Base-by-base conservation (phyloP, 1,284 basidiomycete genomes). In the Coniferiporia sulphurascens region DNA sequence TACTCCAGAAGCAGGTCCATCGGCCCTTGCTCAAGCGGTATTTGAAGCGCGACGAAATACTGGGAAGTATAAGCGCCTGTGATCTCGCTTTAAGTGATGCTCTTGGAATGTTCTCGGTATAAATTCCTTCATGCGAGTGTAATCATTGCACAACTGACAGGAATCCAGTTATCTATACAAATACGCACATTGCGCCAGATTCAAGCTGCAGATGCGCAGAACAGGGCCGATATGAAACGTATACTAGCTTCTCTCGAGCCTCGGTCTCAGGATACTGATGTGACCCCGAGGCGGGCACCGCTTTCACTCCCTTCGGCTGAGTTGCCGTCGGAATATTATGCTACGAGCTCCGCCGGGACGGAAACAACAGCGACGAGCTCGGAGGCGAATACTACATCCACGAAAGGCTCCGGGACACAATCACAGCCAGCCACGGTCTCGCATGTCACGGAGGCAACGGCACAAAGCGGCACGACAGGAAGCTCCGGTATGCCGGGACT, bases 1-100 rank as follows among this genome's bases (percentile, higher is more conserved):
- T 89, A 64, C 76, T 89, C 17, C 67, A 78, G 60, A 84, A 82
- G 62, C 84, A 88, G 63, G 76, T 78, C 9, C 78, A 81, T 54
- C 74, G 87, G 1, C 86, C 89, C 0, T 92, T 91, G 73, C 70
- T 93, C 63, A 91, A 90, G 72, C 79, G 88, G 1, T 92, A 91
- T 69, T 76, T 91, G 52, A 86, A 85, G 68, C 80, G 88, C 41
- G 85, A 89, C 43, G 87, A 92, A 64, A 87, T 89, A 48, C 70
- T 78, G 19, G 73, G 74, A 21, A 80, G 80, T 54, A 81, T 89
- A 41, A 63, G 68, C 6, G 75, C 70, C 1, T 89, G 86, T 62
- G 78, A 85, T 65, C 74, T 73, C 1, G 72, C 71, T 4, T 75
- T 89, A 9, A 74, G 72, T 1, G 84, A 87, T 58, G 81, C 83